Evolutionary conservation across 2,329 filamentous ascomycete genomes (phyloP), one percentile per base, ranked within the genome.

Genomic region (Epichloe sp.): DNA sequence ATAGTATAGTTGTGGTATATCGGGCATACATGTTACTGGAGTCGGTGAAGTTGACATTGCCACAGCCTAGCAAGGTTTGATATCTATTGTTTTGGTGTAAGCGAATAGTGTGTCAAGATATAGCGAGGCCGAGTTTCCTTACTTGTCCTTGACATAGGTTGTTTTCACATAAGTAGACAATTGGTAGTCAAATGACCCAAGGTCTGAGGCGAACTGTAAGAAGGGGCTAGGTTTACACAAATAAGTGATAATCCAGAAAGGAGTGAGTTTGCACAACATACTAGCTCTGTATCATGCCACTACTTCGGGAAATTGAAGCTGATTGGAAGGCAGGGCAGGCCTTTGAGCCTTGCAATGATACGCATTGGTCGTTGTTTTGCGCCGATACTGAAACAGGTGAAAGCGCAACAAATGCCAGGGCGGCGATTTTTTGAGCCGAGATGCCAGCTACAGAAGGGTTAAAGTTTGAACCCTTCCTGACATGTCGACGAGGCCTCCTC

Each of bases 1-100:
- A 98, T 57, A 98, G 78, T 56, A 94, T 84, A 54, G 86, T 93
- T 45, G 82, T 93, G 5, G 91, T 95, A 69, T 91, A 98, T 60
- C 93, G 85, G 47, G 93, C 91, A 69, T 98, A 98, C 62, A 90
- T 79, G 61, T 85, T 78, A 58, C 80, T 84, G 4, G 88, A 84
- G 64, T 95, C 86, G 51, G 80, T 80, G 52, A 90, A 77, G 62
- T 93, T 80, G 60, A 96, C 74, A 55, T 79, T 78, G 46, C 78
- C 75, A 65, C 93, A 98, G 51, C 91, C 91, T 56, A 98, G 78
- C 46, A 88, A 73, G 49, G 78, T 74, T 65, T 86, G 77, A 68
- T 91, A 98, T 73, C 91, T 97, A 52, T 15, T 35, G 2, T 31
- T 6, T 46, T 41, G 14, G 34, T 34, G 48, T 50, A 26, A 55